phyloP scores from a whole-genome alignment of 108 stramenopile species.

The Stephanodiscus minutulus region DNA sequence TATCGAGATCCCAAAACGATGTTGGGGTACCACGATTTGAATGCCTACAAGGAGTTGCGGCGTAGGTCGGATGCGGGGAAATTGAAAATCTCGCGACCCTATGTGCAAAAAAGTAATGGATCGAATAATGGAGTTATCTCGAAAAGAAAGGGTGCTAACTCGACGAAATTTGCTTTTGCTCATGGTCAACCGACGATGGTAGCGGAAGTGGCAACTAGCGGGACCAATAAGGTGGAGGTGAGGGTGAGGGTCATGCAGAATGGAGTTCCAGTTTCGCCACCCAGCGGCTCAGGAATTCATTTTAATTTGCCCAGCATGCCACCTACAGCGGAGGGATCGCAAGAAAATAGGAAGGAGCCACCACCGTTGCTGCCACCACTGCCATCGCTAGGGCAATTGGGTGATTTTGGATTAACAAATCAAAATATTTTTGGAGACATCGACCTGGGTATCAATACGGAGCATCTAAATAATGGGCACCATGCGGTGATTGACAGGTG shows the following conservation, averaged over 20 bases:
- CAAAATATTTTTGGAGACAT: background rate
- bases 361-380: background rate
- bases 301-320: background rate
- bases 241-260: slow-evolving; percentile 1
- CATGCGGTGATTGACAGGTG: background rate
- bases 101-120: background rate
- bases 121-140: background rate
- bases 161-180: slow-evolving; percentile 1
- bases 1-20: slow-evolving; percentile 79
- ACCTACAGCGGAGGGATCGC: background rate
- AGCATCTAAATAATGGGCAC: background rate
- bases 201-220: background rate
- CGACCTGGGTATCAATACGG: background rate
- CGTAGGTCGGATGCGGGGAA: slow-evolving; percentile 66
- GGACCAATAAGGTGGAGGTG: slow-evolving; percentile 1
- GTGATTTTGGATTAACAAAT: background rate
- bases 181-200: slow-evolving; percentile 9
- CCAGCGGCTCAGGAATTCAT: background rate
- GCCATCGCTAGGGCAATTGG: background rate
- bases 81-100: slow-evolving; percentile 8
- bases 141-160: background rate
- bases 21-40: slow-evolving; percentile 63
- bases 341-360: slow-evolving; percentile 1
- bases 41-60: slow-evolving; percentile 76
- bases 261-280: slow-evolving; percentile 19